Evolutionary conservation across 2,329 filamentous ascomycete genomes (phyloP), one percentile per base, ranked within the genome.

Genomic region (Chaetomium globosum): DNA sequence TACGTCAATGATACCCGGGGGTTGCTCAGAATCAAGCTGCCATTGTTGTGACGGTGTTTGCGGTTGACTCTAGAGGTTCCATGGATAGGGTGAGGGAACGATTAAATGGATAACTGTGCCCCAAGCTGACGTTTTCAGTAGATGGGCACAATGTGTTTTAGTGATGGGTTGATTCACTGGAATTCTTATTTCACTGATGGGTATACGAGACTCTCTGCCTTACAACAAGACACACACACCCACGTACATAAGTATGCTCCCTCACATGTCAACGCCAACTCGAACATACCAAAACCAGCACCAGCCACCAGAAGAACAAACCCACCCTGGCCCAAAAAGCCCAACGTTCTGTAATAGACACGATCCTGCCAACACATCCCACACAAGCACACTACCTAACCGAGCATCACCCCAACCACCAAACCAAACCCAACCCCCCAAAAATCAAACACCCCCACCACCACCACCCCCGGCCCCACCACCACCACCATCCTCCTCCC

Each of bases 401-500:
- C 30, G 30, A 36, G 9, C 28, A 31, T 6, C 23, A 16, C 49
- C 49, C 12, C 49, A 9, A 16, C 28, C 12, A 13, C 26, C n/a
- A 28, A 51, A 26, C 39, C 36, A 19, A 9, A 21, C 48, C 23
- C 23, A 21, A 16, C 30, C 30, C 6, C 9, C 31, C 6, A 3
- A 31, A 1, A 31, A 31, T 36, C 51, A 23, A 31, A 28, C 23
- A 5, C 13, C 23, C 13, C 28, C 19, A 26, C 51, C 30, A 21
- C 36, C 33, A 7, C 12, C 33, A 39, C 12, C 52, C 64, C 30
- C 19, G 46, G 8, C n/a, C n/a, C 21, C 10, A 21, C 12, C 21
- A 63, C 46, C 63, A 36, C 49, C 60, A 1, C 63, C 68, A n/a
- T 87, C 85, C 55, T 87, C 86, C 65, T 89, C 86, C n/a, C 80